Percentiles rank a stretch among this genome's conserved stretches.
Conservation (phyloP, 2,329 filamentous ascomycete genomes). For the Ustulina deusta region DNA sequence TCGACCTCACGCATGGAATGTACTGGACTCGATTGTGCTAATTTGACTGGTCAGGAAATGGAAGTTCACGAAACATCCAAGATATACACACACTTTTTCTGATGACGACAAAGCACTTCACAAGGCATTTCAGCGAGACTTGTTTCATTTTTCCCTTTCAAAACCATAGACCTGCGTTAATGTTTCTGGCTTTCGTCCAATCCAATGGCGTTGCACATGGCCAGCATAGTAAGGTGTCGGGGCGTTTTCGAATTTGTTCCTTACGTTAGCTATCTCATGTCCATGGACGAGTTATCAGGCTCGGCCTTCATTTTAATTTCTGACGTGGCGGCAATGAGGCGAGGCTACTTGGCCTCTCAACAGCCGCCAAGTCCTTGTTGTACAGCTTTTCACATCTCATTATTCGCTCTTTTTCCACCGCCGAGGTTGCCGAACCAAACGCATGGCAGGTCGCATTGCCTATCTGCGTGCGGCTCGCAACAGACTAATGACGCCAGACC, state of each 20-base stretch:
- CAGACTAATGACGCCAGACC: slow-evolving; percentile 2
- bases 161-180: slow-evolving; percentile 54
- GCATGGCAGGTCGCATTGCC: slow-evolving; percentile 10
- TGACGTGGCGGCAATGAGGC: slow-evolving; percentile 34
- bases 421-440: slow-evolving; percentile 9
- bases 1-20: slow-evolving; percentile 27
- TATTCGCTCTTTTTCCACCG: slow-evolving; percentile 7
- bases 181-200: slow-evolving; percentile 65
- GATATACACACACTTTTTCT: slow-evolving; percentile 99
- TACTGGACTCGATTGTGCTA: slow-evolving; percentile 50
- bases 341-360: slow-evolving; percentile 22
- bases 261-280: slow-evolving; percentile 46
- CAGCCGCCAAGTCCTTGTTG: slow-evolving; percentile 9
- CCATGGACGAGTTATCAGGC: slow-evolving; percentile 36
- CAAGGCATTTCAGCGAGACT: slow-evolving; percentile 48
- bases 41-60: slow-evolving; percentile 82
- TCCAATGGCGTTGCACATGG: slow-evolving; percentile 63
- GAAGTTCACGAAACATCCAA: slow-evolving; percentile 99
- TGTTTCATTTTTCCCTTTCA: slow-evolving; percentile 41
- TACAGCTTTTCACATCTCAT: slow-evolving; percentile 14
- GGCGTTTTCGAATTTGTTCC: slow-evolving; percentile 60
- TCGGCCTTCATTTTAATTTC: slow-evolving; percentile 45
- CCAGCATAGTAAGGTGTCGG: slow-evolving; percentile 70
- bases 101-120: slow-evolving; percentile 61
- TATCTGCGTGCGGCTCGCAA: slow-evolving; percentile 6